Base-by-base conservation (phyloP, 306 rosid genomes). In the Trifolium fragiferum region DNA sequence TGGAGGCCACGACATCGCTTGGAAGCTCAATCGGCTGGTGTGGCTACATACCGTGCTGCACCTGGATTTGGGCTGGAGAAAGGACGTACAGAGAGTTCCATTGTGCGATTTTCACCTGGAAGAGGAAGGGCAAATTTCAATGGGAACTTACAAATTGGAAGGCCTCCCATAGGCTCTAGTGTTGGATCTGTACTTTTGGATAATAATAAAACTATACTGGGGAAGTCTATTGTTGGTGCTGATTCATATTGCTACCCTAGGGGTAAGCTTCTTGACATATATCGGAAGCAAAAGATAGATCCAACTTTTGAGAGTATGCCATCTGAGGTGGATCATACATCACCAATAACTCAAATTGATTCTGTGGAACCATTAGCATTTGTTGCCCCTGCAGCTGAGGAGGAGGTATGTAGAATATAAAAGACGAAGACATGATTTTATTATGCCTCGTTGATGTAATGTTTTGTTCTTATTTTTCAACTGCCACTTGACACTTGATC, bases 1-100 rank as follows among this genome's bases (percentile, higher is more conserved):
- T 89, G 94, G 94, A 89, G 94, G 87, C 94, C 94, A 18, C 88
- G 94, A 0, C 94, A 89, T 83, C 84, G 94, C 21, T 60, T 85
- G 84, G 94, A 89, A 68, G 78, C 80, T 72, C 91, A 89, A 58
- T 54, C 90, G 30, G 88, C 78, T 73, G 90, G 88, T 32, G 78
- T 81, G 68, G 83, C 88, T 6, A 78, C 90, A 69, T 83, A 87
- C 76, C 91, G 90, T 75, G 89, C 94, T 37, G 94, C 94, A 59
- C 94, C 94, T 23, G 94, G 94, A 65, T 89, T 89, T 70, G 94
- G 94, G 70, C 63, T 83, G 82, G 91, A 88, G 51, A 87, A 87
- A 69, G 89, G 91, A 41, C 94, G 86, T 66, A 72, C 62, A 21
- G 94, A 87, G 76, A 77, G 87, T 19, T 61, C 88, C 58, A 83